Evolutionary conservation across 176 grass and related monocot species (phyloP).

Genomic region (Aegilops tauschii): DNA sequence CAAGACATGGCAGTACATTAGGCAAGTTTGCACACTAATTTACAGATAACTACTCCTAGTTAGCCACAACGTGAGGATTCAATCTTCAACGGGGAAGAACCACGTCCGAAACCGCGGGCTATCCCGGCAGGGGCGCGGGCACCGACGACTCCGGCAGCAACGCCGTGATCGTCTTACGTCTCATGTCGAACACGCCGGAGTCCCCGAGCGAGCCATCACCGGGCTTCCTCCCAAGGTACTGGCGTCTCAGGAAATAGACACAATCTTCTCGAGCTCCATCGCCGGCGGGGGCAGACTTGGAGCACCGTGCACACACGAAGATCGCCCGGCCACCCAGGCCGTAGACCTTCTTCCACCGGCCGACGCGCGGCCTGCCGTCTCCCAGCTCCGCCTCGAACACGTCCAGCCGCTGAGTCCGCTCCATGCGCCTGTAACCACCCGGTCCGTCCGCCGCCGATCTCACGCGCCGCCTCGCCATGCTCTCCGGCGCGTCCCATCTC

Average conservation of each 20-base stretch:
- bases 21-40: too few relatives aligned
- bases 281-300: neutral
- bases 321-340: neutral
- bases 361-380: neutral
- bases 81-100: neutral
- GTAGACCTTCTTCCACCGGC: neutral
- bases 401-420: neutral
- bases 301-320: neutral
- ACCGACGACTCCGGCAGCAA: neutral
- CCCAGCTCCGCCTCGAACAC: neutral
- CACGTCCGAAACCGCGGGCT: neutral
- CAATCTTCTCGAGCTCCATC: neutral
- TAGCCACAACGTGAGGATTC: neutral
- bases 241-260: constrained; percentile 17
- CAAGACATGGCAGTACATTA: too few relatives aligned
- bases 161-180: neutral
- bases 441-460: neutral
- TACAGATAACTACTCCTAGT: too few relatives aligned
- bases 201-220: neutral
- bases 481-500: neutral
- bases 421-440: too few relatives aligned
- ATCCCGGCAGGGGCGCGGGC: too few relatives aligned
- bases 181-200: constrained; percentile 10
- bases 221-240: neutral
- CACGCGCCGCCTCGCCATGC: neutral